These are phyloP conservation scores for Cladosporium sp. DNA, from an alignment of 2,329 filamentous ascomycete genomes.

Conservation along the genomic window DNA sequence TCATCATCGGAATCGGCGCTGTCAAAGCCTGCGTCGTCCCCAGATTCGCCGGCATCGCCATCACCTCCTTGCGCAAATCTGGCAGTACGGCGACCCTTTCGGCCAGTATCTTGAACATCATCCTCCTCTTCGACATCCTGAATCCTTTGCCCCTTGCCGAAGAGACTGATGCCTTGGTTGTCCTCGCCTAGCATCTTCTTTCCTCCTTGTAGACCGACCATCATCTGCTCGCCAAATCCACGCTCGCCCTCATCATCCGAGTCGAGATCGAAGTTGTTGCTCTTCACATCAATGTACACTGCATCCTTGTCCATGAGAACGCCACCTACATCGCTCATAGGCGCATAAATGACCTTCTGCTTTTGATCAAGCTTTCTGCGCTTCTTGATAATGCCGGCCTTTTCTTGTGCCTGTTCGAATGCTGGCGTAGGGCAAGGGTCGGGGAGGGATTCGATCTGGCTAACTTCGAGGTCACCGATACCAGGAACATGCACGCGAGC, in stretches of 20 bases:
- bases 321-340: conserved; percentile 97
- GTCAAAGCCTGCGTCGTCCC: conserved; percentile 52
- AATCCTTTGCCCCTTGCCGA: conserved; percentile 73
- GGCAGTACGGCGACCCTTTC: conserved; percentile 50
- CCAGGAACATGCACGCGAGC: conserved; percentile 91
- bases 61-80: conserved; percentile 53
- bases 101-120: conserved; percentile 41
- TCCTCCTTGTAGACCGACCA: conserved; percentile 84
- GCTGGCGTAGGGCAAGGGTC: conserved; percentile 94
- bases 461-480: conserved; percentile 82
- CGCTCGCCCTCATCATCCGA: conserved; percentile 66
- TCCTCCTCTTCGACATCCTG: conserved; percentile 56
- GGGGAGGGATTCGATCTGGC: conserved; percentile 81
- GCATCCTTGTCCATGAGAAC: conserved; percentile 96
- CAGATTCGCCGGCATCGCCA: conserved; percentile 54
- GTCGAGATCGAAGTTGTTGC: conserved; percentile 69
- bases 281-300: conserved; percentile 80
- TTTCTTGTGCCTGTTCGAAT: conserved; percentile 84
- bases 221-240: conserved; percentile 93
- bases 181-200: conserved; percentile 79
- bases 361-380: conserved; percentile 87
- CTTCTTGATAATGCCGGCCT: conserved; percentile 78
- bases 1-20: conserved; percentile 59
- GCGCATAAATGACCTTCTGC: conserved; percentile 92
- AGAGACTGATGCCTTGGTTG: conserved; percentile 80